phyloP scores from a whole-genome alignment of 495 filamentous ascomycete genomes.

The Melanomma pulvis-pyrius region DNA sequence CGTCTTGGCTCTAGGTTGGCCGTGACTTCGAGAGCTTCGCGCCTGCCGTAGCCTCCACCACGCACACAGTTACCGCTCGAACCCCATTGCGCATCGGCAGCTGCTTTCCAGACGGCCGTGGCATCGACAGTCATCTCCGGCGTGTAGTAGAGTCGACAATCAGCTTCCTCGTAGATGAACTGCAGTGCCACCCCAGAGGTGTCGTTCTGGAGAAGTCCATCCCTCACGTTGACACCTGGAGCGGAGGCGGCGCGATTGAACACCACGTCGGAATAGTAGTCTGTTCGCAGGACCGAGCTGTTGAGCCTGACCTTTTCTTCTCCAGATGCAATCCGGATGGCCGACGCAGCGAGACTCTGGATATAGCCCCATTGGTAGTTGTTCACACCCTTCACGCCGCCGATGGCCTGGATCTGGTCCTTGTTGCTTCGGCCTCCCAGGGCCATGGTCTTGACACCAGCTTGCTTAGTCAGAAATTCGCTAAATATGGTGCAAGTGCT shows the following conservation, averaged over 20 bases:
- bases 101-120: slow-evolving; percentile 41
- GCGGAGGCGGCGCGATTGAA: slow-evolving; percentile 19
- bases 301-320: slow-evolving; percentile 5
- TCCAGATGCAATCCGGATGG: slow-evolving; percentile 6
- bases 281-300: slow-evolving; percentile 1
- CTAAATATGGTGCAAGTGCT: slow-evolving; percentile 66
- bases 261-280: slow-evolving; percentile 4
- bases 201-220: slow-evolving; percentile 41
- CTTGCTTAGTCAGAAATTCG: slow-evolving; percentile 59
- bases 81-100: slow-evolving; percentile 39
- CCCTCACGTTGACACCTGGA: slow-evolving; percentile 39
- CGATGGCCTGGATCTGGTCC: slow-evolving; percentile 65
- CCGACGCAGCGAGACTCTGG: slow-evolving; percentile 11
- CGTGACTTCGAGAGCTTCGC: slow-evolving; percentile 18
- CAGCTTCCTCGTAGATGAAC: slow-evolving; percentile 45
- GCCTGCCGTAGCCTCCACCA: slow-evolving; percentile 3
- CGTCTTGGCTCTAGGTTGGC: slow-evolving; percentile 12
- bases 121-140: slow-evolving; percentile 41
- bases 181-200: slow-evolving; percentile 40
- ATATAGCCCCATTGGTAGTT: slow-evolving; percentile 32
- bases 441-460: slow-evolving; percentile 60
- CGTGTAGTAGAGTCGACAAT: slow-evolving; percentile 45
- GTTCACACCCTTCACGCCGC: slow-evolving; percentile 58
- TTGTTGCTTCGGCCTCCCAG: slow-evolving; percentile 62
- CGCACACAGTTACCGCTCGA: slow-evolving; percentile 29